These are phyloP conservation scores for Coemansia sp. DNA, from an alignment of 192 early-diverging fungal species.

Conservation along the genomic window DNA sequence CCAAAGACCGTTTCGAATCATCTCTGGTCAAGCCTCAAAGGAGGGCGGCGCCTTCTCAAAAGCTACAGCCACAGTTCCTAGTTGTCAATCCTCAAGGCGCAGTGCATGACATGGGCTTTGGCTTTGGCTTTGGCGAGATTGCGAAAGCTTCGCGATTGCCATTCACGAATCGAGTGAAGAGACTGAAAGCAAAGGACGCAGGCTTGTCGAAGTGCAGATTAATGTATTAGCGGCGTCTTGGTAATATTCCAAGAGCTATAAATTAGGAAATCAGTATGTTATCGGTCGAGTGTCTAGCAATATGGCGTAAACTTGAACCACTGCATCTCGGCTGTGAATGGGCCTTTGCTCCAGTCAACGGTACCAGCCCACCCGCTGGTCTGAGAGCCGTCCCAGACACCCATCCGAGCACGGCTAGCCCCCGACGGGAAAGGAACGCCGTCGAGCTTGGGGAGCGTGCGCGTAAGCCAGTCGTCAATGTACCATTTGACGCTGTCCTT, in stretches of 20 bases:
- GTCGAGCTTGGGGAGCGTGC: constrained; percentile 31
- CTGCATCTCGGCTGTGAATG: constrained; percentile 38
- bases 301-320: constrained; percentile 39
- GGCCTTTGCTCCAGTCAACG: constrained; percentile 35
- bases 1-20: not conserved
- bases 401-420: constrained; percentile 35
- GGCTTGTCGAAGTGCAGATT: not conserved
- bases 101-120: not conserved
- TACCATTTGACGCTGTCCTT: constrained; percentile 59
- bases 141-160: not conserved
- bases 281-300: constrained; percentile 7
- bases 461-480: constrained; percentile 51
- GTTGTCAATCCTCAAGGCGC: not conserved
- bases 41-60: not conserved
- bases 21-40: not conserved
- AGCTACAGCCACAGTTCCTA: not conserved
- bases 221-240: not conserved
- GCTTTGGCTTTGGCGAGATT: not conserved
- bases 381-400: constrained; percentile 53
- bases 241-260: not conserved
- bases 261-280: not conserved
- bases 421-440: constrained; percentile 37
- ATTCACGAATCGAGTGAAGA: not conserved
- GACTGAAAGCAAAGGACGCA: not conserved
- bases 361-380: constrained; percentile 49